Evolutionary conservation across 257 asterid species (phyloP), one percentile per base, ranked within the genome.

Genomic region (Ballota nigra): DNA sequence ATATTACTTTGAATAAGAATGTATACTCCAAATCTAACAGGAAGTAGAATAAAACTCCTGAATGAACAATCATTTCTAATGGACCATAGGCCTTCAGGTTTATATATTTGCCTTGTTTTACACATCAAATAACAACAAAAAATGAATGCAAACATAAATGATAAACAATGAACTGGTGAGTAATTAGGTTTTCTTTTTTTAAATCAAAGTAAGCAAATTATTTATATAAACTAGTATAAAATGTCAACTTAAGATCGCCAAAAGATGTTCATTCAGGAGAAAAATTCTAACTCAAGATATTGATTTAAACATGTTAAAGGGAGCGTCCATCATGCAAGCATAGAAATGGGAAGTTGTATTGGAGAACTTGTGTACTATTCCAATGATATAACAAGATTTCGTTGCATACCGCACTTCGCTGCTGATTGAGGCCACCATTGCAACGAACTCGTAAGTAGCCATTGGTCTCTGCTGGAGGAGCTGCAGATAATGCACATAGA

Each of bases 341-440:
- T 26, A 58, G n/a, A 55, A 64, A 69, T 40, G 36, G 58, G 28
- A 19, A 40, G 26, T 13, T 31, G 49, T 51, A 16, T 57, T 23
- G 68, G 56, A 49, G 62, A 69, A 49, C 34, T 16, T 22, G 38
- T 34, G 33, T 34, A 22, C 60, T 20, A 45, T 31, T 22, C 63
- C 36, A 43, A 53, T 31, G 29, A 20, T 68, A 75, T 5, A 23
- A 58, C 69, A 67, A 70, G 52, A 69, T 55, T 62, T 63, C 5
- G 76, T 70, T 53, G 62, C 86, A 63, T 79, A 95, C 98, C 77
- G 99, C 99, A 83, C 86, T 95, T 78, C 99, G 87, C 79, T 95
- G 98, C 85, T 95, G 98, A 76, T 92, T 95, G 75, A 95, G 88
- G 78, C 99, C 99, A 49, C 99, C 99, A 79, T 95, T 95, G 82